Base-by-base conservation (phyloP, 805 yeast species). In the Kodamaea restingae region DNA sequence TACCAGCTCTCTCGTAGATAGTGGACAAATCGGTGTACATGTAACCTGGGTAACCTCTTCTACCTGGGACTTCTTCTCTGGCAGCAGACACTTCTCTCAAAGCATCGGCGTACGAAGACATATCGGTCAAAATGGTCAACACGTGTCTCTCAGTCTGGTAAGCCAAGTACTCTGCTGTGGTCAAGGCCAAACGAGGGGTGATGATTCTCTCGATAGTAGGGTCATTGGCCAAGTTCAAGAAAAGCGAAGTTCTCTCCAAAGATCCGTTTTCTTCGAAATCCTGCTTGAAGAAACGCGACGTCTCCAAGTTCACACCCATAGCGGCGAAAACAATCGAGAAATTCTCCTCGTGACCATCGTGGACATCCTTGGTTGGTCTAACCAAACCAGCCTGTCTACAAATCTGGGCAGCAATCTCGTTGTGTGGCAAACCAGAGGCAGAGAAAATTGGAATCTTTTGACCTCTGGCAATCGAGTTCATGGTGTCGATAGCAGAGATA, bases 11-110 rank as follows among this genome's bases (percentile, higher is more conserved):
- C 74, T 93, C 99, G 67, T 93, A 93, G 59, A 93, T 88, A 38
- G 98, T 93, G 37, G 98, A 87, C 75, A 93, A 87, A 83, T 93
- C 99, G 35, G 99, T 93, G 73, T 93, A 93, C 99, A 93, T 93
- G 69, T 93, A 93, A 85, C 99, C 99, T 49, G 99, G 99, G 70
- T 93, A 93, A 76, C 99, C 99, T 82, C 99, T 88, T 80, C 99
- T 88, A 77, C 99, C 99, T 62, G 98, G 98, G 34, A 93, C 98
- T 73, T 95, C 98, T 71, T 93, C 99, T 77, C 99, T 88, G 35
- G 99, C 99, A 46, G 99, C 98, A 48, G 97, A 88, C 37, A 93
- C 98, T 74, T 93, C 99, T 82, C 99, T 90, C 61, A 93, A 75
- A 29, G 99, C 99, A 66, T 93, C 99, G 29, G 99, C 99, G 64